Evolutionary conservation across 2,329 filamentous ascomycete species (phyloP).

Genomic region (Malbranchea cinnamomea): DNA sequence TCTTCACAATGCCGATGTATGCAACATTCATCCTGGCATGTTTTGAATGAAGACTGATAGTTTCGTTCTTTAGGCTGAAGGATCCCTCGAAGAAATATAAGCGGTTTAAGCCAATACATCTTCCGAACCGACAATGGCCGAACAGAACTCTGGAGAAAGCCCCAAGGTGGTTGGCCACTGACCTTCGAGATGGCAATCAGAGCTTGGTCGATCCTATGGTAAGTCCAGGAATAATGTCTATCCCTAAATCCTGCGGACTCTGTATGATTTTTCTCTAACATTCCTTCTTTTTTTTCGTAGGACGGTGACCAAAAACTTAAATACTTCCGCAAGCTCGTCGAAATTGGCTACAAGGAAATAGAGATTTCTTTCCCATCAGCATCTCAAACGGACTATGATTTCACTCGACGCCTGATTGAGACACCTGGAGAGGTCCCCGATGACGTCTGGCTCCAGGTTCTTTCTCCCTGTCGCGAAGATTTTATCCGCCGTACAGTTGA

Average conservation of each 20-base stretch:
- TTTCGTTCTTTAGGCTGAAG: constrained; percentile 26
- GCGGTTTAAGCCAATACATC: constrained; percentile 31
- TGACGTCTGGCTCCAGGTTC: constrained; percentile 82
- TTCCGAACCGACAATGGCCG: constrained; percentile 56
- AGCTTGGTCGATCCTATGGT: constrained; percentile 87
- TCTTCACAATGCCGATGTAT: constrained; percentile 14
- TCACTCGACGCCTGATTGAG: constrained; percentile 72
- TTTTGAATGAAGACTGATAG: background rate
- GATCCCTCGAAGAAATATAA: constrained; percentile 36
- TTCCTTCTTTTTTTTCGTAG: constrained; percentile 30
- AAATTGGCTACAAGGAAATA: constrained; percentile 94
- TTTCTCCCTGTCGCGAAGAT: constrained; percentile 82
- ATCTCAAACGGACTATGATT: constrained; percentile 91
- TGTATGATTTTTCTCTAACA: constrained; percentile 1
- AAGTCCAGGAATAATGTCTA: no score
- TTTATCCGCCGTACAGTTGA: constrained; percentile 83
- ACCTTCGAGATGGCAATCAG: constrained; percentile 87
- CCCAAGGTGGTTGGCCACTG: constrained; percentile 79
- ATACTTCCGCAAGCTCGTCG: constrained; percentile 88
- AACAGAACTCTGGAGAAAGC: constrained; percentile 67
- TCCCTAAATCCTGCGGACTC: background rate
- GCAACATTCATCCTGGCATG: background rate
- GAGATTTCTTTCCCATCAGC: constrained; percentile 92
- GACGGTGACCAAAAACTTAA: constrained; percentile 88
- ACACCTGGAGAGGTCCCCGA: constrained; percentile 72